Conservation (phyloP, 768 basidiomycete genomes). For the Ramaria rubella region DNA sequence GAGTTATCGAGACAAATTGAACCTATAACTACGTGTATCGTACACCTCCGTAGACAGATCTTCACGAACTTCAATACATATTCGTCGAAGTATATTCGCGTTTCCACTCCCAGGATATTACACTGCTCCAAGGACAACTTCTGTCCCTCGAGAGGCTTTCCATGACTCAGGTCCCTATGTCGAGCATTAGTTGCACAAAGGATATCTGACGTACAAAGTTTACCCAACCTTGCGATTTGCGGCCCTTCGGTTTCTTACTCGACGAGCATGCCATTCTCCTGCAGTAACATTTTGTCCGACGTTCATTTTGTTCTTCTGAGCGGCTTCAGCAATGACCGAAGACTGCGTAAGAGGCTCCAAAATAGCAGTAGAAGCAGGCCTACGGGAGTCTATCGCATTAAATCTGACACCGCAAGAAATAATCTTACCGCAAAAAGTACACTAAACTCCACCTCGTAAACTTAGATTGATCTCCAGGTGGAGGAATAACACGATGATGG, state of each 20-base stretch:
- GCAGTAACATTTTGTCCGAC: not conserved
- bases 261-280: not conserved
- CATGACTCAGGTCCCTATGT: not conserved
- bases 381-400: no score
- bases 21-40: no score
- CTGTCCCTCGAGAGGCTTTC: conserved; percentile 5
- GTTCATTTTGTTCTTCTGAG: not conserved
- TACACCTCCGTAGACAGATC: no score
- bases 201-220: no score
- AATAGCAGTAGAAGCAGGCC: not conserved
- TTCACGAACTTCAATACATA: not conserved
- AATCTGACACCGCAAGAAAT: no score
- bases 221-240: not conserved
- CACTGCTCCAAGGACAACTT: not conserved
- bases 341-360: not conserved
- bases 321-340: not conserved
- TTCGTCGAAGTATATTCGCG: not conserved
- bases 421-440: conserved; percentile 26
- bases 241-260: not conserved
- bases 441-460: conserved; percentile 28
- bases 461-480: conserved; percentile 29
- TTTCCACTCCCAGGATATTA: not conserved
- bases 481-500: conserved; percentile 26
- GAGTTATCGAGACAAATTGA: no score
- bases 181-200: no score